A percentile compares a stretch with the other conserved stretches of the same genome.
phyloP scores from a whole-genome alignment of 2,329 filamentous ascomycete species.

The Chrysosporium queenslandicum region DNA sequence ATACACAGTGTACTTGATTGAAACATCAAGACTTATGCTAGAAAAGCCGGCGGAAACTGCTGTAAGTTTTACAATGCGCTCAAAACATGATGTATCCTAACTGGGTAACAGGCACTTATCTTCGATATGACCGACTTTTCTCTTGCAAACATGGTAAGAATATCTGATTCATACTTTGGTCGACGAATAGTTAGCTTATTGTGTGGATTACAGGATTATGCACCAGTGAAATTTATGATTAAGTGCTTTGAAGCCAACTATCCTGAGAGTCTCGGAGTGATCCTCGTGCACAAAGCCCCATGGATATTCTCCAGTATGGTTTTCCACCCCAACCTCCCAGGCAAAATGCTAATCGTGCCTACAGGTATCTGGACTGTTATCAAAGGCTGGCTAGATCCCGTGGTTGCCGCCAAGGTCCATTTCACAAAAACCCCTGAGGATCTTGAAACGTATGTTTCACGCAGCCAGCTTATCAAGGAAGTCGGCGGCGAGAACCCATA shows the following conservation, averaged over 20 bases:
- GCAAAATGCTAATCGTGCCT: conserved; percentile 4
- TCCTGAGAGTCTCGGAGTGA: conserved; percentile 78
- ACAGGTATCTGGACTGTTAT: conserved; percentile 92
- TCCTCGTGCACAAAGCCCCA: conserved; percentile 89
- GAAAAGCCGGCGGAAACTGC: conserved; percentile 77
- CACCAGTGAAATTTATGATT: conserved; percentile 97
- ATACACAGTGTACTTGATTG: conserved; percentile 89
- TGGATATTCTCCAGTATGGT: conserved; percentile 84
- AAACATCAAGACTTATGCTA: conserved; percentile 80
- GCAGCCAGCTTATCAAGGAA: conserved; percentile 63
- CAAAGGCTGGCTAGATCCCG: conserved; percentile 89
- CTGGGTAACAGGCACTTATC: conserved; percentile 59
- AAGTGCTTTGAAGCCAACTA: conserved; percentile 99
- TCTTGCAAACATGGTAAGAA: conserved; percentile 77
- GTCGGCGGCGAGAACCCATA: conserved; percentile 79
- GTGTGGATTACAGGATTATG: conserved; percentile 60
- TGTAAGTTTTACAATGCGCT: conserved; percentile 45
- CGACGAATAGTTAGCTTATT: conserved; percentile 8
- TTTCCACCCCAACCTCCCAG: not conserved
- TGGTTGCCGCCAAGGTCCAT: conserved; percentile 87
- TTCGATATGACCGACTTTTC: conserved; percentile 96
- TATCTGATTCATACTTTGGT: conserved; percentile 17
- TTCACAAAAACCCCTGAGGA: conserved; percentile 79
- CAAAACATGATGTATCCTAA: conserved; percentile 18
- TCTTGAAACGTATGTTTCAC: conserved; percentile 64